Percentiles rank a stretch among this genome's conserved stretches.
These are phyloP conservation scores for Xylaria flabelliformis DNA, from an alignment of 495 filamentous ascomycete genomes.

Conservation along the genomic window DNA sequence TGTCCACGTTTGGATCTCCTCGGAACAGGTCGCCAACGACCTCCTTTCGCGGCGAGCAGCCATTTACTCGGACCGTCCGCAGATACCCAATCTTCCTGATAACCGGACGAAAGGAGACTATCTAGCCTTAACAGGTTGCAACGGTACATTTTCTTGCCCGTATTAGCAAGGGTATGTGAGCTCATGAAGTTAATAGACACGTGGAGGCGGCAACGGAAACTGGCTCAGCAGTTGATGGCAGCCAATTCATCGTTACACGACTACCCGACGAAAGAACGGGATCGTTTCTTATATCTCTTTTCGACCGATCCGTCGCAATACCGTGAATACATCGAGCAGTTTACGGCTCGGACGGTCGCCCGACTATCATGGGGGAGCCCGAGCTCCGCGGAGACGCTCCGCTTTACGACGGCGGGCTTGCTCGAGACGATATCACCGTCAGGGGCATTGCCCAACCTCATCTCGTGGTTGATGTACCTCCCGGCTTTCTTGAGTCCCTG, in stretches of 20 bases:
- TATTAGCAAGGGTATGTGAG: background rate
- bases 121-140: constrained; percentile 59
- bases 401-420: constrained; percentile 62
- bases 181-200: constrained; percentile 45
- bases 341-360: constrained; percentile 64
- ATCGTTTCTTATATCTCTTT: constrained; percentile 58
- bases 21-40: constrained; percentile 62
- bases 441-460: constrained; percentile 59
- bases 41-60: constrained; percentile 62
- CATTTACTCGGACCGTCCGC: constrained; percentile 69
- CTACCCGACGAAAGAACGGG: constrained; percentile 61
- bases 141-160: constrained; percentile 43
- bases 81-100: constrained; percentile 58
- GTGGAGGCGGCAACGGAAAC: constrained; percentile 64
- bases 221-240: constrained; percentile 63
- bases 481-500: constrained; percentile 55
- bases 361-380: constrained; percentile 64
- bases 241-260: constrained; percentile 51
- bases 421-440: constrained; percentile 64
- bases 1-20: constrained; percentile 65
- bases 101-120: constrained; percentile 64
- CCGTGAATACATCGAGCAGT: constrained; percentile 63
- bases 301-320: constrained; percentile 52
- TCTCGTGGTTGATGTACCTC: constrained; percentile 53
- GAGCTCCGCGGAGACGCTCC: constrained; percentile 54